Evolutionary conservation across 305 asterid genomes (phyloP), one percentile per base, ranked within the genome.

Genomic region (Lippia alba): DNA sequence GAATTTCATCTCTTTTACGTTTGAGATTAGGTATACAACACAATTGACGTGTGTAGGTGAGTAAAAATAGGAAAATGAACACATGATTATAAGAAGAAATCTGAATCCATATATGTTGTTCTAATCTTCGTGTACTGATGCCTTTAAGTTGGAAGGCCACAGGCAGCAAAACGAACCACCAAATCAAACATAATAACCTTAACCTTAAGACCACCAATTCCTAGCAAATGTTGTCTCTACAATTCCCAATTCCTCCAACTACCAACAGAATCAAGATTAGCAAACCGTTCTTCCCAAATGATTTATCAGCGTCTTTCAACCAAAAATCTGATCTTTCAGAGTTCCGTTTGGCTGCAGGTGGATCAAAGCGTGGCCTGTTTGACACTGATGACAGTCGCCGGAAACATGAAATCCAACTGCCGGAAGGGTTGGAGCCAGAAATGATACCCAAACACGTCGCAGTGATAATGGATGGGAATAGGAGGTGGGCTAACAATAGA

Each of bases 401-500:
- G 40, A 8, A 55, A 10, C 40, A 8, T 53, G 9, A 50, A 30
- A 10, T 32, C 32, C 34, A 45, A 3, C 64, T 44, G 67, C 54
- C 66, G 0, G 56, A 24, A 24, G 63, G 78, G 12, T 36, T 58
- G 4, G 18, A 57, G 8, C 64, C 74, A 6, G 78, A 84, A 19
- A 67, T 64, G 5, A 73, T 75, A 69, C 89, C 84, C 17, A 78
- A 78, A 51, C 86, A 85, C 8, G 69, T 83, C 0, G 88, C 79
- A 0, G 54, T 85, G 6, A 79, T 85, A 9, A 57, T 80, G 78
- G 88, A 81, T 11, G 88, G 88, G 4, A 74, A 83, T 19, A 10
- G 87, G 54, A 61, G 90, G 56, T 85, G 87, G 88, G 83, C 87
- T 0, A 39, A 16, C n/a, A 64, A 46, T 20, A 79, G 56, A 64